These are phyloP conservation scores for Thermochaetoides thermophila DNA, from an alignment of 495 filamentous ascomycete species.

Conservation along the genomic window DNA sequence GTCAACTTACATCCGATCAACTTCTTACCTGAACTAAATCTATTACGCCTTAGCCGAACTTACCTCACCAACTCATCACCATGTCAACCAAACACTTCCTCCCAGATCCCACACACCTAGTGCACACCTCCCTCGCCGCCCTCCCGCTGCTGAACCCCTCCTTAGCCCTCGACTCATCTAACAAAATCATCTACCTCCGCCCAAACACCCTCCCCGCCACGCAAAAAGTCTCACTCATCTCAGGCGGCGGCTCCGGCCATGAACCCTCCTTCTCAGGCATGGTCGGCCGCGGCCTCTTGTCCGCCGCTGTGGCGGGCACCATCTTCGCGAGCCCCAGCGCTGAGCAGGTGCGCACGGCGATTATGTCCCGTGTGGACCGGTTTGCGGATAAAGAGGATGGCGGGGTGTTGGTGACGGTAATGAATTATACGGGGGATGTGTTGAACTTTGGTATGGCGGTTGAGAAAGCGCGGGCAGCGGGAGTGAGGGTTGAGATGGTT, in stretches of 20 bases:
- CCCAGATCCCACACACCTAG: constrained; percentile 67
- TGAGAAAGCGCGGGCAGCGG: constrained; percentile 78
- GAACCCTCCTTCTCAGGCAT: constrained; percentile 75
- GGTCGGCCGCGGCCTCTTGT: constrained; percentile 58
- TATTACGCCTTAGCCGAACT: no score
- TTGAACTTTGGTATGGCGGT: constrained; percentile 91
- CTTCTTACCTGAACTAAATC: no score
- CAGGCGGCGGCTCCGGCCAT: constrained; percentile 84
- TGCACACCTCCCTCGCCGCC: constrained; percentile 61
- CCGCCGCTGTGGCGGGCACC: constrained; percentile 74
- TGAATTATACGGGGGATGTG: constrained; percentile 72
- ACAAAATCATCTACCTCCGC: constrained; percentile 79
- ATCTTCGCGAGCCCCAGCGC: constrained; percentile 86
- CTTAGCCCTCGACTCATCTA: constrained; percentile 57
- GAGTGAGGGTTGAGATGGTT: constrained; percentile 75
- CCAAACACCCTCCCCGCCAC: constrained; percentile 19
- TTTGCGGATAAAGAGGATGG: not conserved
- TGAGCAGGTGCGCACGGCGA: constrained; percentile 68
- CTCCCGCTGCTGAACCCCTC: constrained; percentile 76
- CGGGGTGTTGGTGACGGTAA: constrained; percentile 57
- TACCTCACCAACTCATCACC: no score
- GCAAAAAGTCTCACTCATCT: constrained; percentile 62
- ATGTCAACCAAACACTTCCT: constrained; percentile 82
- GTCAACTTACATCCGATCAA: no score
- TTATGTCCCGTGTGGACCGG: constrained; percentile 54